Conservation (phyloP, 306 rosid species). For the Canavalia gladiata region DNA sequence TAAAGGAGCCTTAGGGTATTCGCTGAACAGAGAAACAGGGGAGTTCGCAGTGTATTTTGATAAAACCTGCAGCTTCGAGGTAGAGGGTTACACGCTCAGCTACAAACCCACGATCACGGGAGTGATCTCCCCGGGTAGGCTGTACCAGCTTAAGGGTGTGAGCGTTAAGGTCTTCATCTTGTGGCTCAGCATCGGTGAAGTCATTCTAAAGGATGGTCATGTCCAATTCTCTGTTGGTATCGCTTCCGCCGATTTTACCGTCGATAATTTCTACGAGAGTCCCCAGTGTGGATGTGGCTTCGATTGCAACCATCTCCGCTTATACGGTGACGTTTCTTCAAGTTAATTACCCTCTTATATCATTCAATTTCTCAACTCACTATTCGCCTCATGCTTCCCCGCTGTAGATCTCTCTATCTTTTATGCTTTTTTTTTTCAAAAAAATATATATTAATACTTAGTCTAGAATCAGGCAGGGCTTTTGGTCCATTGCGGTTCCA, state of each 20-base stretch:
- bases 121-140: slow-evolving; percentile 55
- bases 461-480: neutral
- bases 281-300: slow-evolving; percentile 60
- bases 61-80: slow-evolving; percentile 50
- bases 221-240: slow-evolving; percentile 61
- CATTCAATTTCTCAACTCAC: neutral
- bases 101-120: slow-evolving; percentile 61
- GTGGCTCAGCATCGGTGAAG: slow-evolving; percentile 71
- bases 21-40: slow-evolving; percentile 58
- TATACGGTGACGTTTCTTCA: slow-evolving; percentile 48
- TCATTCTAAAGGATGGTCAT: slow-evolving; percentile 46
- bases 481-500: slow-evolving; percentile 20
- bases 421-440: neutral
- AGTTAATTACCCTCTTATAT: neutral
- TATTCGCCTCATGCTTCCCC: neutral
- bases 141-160: slow-evolving; percentile 60
- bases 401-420: slow-evolving; percentile 28
- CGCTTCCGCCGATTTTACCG: slow-evolving; percentile 41
- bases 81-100: slow-evolving; percentile 54
- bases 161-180: slow-evolving; percentile 58
- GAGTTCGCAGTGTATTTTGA: slow-evolving; percentile 53
- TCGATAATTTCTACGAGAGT: slow-evolving; percentile 42
- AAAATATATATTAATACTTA: neutral
- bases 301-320: slow-evolving; percentile 9
- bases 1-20: slow-evolving; percentile 59